Conservation (phyloP, 2,329 filamentous ascomycete species). For the Cercospora berteroae region DNA sequence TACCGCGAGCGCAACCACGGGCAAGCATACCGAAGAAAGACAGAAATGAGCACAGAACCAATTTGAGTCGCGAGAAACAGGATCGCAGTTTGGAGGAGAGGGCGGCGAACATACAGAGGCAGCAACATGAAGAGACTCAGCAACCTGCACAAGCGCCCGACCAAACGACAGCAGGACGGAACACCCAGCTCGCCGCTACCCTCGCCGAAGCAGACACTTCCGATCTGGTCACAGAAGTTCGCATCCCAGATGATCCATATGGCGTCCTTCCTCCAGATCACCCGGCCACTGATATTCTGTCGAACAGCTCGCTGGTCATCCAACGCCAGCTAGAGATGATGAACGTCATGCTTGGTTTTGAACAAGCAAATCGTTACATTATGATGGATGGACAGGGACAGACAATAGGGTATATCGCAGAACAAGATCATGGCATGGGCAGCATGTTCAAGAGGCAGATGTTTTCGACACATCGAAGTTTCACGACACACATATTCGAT, state of each 20-base stretch:
- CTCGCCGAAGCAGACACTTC: conserved; percentile 48
- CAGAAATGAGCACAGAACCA: not conserved
- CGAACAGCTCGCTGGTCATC: conserved; percentile 61
- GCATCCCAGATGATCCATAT: conserved; percentile 61
- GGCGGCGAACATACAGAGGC: not conserved
- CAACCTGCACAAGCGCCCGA: conserved; percentile 18
- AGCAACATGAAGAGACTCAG: conserved; percentile 13
- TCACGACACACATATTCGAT: conserved; percentile 66
- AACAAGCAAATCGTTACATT: conserved; percentile 65
- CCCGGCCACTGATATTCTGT: conserved; percentile 57
- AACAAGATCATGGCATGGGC: conserved; percentile 60
- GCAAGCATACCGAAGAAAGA: conserved; percentile 13
- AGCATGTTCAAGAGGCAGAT: conserved; percentile 58
- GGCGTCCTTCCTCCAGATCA: conserved; percentile 58
- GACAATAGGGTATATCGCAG: conserved; percentile 63
- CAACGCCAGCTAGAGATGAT: conserved; percentile 64
- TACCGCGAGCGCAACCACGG: conserved; percentile 23
- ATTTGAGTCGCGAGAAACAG: not conserved
- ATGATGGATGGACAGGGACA: conserved; percentile 64
- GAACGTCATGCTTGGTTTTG: conserved; percentile 65
- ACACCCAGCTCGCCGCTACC: conserved; percentile 44
- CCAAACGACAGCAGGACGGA: conserved; percentile 32
- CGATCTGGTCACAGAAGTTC: conserved; percentile 57
- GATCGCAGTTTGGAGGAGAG: not conserved
- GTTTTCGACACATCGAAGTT: conserved; percentile 61